Base-by-base conservation (phyloP, 2,329 filamentous ascomycete species). In the Neobulgaria alba region DNA sequence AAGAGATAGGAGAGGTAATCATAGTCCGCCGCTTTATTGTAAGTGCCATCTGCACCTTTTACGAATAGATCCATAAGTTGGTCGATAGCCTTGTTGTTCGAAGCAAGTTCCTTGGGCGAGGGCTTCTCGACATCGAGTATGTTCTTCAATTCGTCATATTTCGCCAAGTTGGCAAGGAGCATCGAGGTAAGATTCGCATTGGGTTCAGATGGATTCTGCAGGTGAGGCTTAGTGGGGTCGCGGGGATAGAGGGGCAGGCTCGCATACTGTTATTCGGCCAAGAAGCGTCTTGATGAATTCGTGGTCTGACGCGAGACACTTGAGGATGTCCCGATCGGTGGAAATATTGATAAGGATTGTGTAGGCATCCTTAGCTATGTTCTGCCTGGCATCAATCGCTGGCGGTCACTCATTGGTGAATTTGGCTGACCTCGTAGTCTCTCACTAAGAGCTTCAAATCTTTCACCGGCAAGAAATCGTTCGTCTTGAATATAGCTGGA, bases 41-140 rank as follows among this genome's bases (percentile, higher is more conserved):
- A 88, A 8, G 72, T 70, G 17, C 83, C 84, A 46, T 84, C 80
- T 16, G 85, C 80, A 15, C 90, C 90, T 66, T 92, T 93, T 59
- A 96, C 92, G 59, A 98, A 98, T 54, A 93, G 82, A 61, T 96
- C 92, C 61, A 98, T 78, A 20, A 98, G 69, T 63, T 96, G 92
- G 61, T 95, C 88, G 54, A 96, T 76, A 3, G 86, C 80, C 43
- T 77, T 71, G 26, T 80, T 73, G 30, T 86, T 85, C 1, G 77
- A 82, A 4, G 77, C 79, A 5, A 95, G 73, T n/a, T 71, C 69
- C 41, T 79, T 74, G 2, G 87, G 83, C 0, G 81, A 62, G 5
- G 73, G 66, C 48, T 87, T 82, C 56, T 82, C 83, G 41, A 83
- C 68, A 3, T 71, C 68, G 9, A 90, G 63, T 3, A 95, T 68